Percentiles rank a stretch among this genome's conserved stretches.
Conservation (phyloP, 192 early-diverging fungal species). For the Podila verticillata region DNA sequence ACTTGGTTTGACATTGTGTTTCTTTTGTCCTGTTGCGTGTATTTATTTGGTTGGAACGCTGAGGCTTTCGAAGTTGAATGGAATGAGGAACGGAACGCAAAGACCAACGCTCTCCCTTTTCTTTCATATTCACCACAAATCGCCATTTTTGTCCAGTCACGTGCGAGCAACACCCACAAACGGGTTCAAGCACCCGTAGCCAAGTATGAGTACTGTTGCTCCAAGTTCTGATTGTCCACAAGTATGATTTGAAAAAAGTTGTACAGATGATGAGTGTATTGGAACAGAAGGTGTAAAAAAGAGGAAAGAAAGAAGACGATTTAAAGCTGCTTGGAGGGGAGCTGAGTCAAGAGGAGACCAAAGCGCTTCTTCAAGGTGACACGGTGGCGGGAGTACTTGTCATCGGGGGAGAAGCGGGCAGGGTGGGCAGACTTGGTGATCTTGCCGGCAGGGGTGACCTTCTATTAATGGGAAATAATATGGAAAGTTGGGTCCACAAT, state of each 20-base stretch:
- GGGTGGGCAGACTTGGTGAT: constrained; percentile 98
- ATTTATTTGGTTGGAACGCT: neutral
- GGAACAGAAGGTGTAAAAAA: neutral
- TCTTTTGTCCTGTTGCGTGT: neutral
- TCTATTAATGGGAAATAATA: constrained; percentile 62
- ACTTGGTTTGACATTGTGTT: constrained; percentile 29
- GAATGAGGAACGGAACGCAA: neutral
- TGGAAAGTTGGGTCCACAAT: neutral
- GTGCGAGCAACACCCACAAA: too few relatives aligned
- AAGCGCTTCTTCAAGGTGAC: constrained; percentile 97
- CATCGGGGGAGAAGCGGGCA: constrained; percentile 98
- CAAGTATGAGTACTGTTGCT: too few relatives aligned
- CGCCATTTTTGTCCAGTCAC: too few relatives aligned
- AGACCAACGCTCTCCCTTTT: too few relatives aligned
- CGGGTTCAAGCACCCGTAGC: too few relatives aligned
- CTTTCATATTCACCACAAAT: too few relatives aligned
- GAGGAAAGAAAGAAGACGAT: neutral
- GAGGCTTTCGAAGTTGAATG: neutral
- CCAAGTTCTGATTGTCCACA: too few relatives aligned
- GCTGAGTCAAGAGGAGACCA: constrained; percentile 84
- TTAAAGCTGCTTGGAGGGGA: constrained; percentile 50
- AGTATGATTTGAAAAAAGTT: neutral
- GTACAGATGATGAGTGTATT: neutral
- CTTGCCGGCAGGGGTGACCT: constrained; percentile 76
- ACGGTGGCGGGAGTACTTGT: constrained; percentile 98